These are phyloP conservation scores for Tylopilus intermedius DNA, from an alignment of 768 basidiomycete genomes.

Conservation along the genomic window DNA sequence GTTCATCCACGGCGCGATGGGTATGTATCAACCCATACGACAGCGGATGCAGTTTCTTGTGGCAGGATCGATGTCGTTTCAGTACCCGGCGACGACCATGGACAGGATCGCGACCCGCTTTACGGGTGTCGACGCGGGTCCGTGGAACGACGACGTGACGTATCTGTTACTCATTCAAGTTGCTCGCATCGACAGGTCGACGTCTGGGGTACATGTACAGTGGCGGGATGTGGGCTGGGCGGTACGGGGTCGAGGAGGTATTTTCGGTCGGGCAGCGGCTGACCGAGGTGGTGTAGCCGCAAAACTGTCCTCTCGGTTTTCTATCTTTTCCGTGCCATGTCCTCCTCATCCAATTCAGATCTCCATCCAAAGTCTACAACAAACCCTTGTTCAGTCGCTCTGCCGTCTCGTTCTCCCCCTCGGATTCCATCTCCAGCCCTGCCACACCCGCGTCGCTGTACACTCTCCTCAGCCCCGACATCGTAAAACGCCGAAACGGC, in stretches of 20 bases:
- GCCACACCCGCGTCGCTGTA: slow-evolving; percentile 19
- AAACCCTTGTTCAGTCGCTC: slow-evolving; percentile 40
- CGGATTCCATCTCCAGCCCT: slow-evolving; percentile 20
- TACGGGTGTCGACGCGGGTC: slow-evolving; percentile 21
- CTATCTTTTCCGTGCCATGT: too few species aligned
- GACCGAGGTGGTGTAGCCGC: background rate
- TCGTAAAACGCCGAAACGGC: background rate
- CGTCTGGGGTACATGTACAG: slow-evolving; percentile 5
- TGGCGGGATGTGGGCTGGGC: slow-evolving; percentile 19
- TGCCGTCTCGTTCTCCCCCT: slow-evolving; percentile 43
- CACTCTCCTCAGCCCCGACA: slow-evolving; percentile 2
- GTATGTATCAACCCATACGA: slow-evolving; percentile 4
- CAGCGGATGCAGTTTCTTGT: background rate
- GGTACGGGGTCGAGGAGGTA: background rate
- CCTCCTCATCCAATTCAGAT: slow-evolving; percentile 2
- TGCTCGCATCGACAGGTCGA: slow-evolving; percentile 2
- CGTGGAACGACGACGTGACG: slow-evolving; percentile 19
- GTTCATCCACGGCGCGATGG: slow-evolving; percentile 25
- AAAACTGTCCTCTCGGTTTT: slow-evolving; percentile 32
- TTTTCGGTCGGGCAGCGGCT: too few species aligned
- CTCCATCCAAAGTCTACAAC: slow-evolving; percentile 50
- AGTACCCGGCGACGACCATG: slow-evolving; percentile 27
- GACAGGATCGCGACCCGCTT: slow-evolving; percentile 21
- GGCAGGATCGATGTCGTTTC: slow-evolving; percentile 27
- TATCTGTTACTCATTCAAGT: slow-evolving; percentile 18